Base-by-base conservation (phyloP, 768 basidiomycete species). In the Boletus vermiculosoides region DNA sequence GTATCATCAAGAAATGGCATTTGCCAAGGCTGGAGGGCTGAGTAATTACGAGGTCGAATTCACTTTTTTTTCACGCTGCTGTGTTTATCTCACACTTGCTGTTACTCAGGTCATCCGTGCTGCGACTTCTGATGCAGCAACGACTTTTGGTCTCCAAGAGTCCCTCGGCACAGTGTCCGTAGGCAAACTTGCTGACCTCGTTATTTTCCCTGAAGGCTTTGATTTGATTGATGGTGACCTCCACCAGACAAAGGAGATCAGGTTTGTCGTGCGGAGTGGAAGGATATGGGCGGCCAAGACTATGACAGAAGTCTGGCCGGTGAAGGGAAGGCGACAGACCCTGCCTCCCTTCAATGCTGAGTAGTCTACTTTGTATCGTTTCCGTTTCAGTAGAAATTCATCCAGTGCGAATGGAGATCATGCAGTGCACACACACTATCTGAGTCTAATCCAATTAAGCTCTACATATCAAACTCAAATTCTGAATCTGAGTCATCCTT, bases 401-500 rank as follows among this genome's bases (percentile, higher is more conserved):
- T 34, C 18, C 11, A 30, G 22, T 48, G 28, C 12, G 15, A 47
- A 46, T 18, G 20, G 23, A 22, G 28, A 46, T 25, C 25, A 25
- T 5, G 25, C 25, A 25, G 5, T 36, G n/a, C n/a, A n/a, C n/a
- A n/a, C n/a, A 36, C 12, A 18, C 4, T 25, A 13, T 55, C 36
- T 10, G n/a, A 40, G 12, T 46, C 15, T 25, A 46, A 33, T 37
- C 28, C 18, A 7, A 50, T 37, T 18, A 20, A 37, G 13, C 34
- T 44, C 73, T 81, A 86, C 74, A 86, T 73, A 64, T 86, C 85
- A 67, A 87, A 85, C 65, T 92, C 90, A 68, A 95, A 89, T 52
- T 86, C 85, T 33, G 83, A 84, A 69, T 93, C 93, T 33, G 88
- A 89, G 64, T 88, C 83, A 42, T 80, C 84, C 59, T 87, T 83